Base-by-base conservation (phyloP, 805 yeast genomes). In the Kluyveromyces wickerhamii region DNA sequence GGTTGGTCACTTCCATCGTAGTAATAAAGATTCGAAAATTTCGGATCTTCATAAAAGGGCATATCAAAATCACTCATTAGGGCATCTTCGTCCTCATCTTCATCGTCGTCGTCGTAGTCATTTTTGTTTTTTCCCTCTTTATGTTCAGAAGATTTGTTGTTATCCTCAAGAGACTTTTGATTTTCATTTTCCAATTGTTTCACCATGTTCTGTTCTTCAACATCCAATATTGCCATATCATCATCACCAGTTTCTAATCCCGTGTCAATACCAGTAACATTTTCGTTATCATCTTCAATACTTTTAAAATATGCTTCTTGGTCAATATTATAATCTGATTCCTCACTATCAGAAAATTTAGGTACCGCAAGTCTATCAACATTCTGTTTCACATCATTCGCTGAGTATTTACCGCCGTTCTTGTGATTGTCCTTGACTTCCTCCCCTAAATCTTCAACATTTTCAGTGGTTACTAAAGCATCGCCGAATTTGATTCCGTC, bases 41-140 rank as follows among this genome's bases (percentile, higher is more conserved):
- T 57, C 1, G 65, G 59, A 43, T 64, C 69, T 42, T 64, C 68
- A 42, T 62, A 65, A 44, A 54, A 64, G 2, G 69, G 67, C 34
- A 62, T 54, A 41, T 54, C 57, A 30, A 62, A 63, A 27, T 54
- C 63, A 8, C 48, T 44, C 48, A 49, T 59, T 15, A 47, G 48
- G 24, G 49, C 60, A 29, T 52, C 57, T 14, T 59, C 61, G 10
- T 49, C 59, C 9, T 51, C 59, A 16, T 56, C 57, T 19, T 48
- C 54, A 13, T 44, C 48, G 19, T 51, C 55, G 12, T 41, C 43
- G 5, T 48, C 60, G 24, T 51, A 49, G 14, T 52, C 40, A 20
- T 43, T 48, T 37, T 47, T 31, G 22, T 35, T 37, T 35, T 47
- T 42, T 23, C 49, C 40, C n/a, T n/a, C n/a, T n/a, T n/a, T n/a